Conservation (phyloP, 2,329 filamentous ascomycete genomes). For the Penicillium fuscoglaucum region DNA sequence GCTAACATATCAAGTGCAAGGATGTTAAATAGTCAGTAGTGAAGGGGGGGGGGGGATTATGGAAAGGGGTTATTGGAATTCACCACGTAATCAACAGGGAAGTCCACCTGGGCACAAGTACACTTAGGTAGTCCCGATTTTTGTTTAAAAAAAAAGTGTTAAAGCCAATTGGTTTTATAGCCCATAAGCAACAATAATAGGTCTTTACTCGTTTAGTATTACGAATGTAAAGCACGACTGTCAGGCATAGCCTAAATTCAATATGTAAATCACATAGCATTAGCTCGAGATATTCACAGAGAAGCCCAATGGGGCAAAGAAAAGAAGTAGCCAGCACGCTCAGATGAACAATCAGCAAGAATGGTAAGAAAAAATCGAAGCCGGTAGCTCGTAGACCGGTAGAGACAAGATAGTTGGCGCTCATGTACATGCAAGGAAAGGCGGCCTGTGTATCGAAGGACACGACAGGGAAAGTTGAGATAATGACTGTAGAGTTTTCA, state of each 20-base stretch:
- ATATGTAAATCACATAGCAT: slow-evolving; percentile 3
- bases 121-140: no score
- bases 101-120: no score
- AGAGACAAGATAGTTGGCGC: slow-evolving; percentile 21
- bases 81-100: no score
- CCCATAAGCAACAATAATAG: no score
- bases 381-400: slow-evolving; percentile 3
- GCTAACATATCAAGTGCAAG: no score
- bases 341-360: slow-evolving; percentile 10
- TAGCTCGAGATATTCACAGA: slow-evolving; percentile 4
- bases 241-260: not conserved
- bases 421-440: slow-evolving; percentile 27
- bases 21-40: no score
- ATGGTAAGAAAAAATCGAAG: slow-evolving; percentile 12
- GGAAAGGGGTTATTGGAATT: no score
- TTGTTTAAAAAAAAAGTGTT: no score
- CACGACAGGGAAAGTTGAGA: not conserved
- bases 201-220: not conserved
- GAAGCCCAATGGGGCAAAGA: not conserved
- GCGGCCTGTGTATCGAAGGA: not conserved
- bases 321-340: slow-evolving; percentile 1
- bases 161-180: no score
- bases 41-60: no score
- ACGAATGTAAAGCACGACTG: not conserved
- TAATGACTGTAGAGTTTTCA: not conserved